These are phyloP conservation scores for Tritrichomonas musculus DNA, from an alignment of 208 protist species.

Conservation along the genomic window DNA sequence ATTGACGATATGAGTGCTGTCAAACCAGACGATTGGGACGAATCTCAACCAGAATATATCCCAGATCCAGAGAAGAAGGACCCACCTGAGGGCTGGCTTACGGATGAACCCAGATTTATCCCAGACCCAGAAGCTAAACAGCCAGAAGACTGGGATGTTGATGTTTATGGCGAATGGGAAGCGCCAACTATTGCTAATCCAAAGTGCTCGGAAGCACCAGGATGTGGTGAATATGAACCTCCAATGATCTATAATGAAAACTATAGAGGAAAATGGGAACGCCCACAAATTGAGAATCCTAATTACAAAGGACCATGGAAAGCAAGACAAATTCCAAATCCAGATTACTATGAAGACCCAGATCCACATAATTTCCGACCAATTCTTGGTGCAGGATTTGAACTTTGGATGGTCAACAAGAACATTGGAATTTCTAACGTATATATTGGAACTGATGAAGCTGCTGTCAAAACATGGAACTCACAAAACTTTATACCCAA, in stretches of 20 bases:
- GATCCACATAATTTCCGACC: background rate
- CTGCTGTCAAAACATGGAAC: background rate
- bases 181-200: conserved; percentile 51
- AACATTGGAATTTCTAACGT: background rate
- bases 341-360: conserved; percentile 44
- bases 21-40: conserved; percentile 49
- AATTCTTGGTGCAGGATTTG: background rate
- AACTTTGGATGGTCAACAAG: conserved; percentile 35
- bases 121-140: conserved; percentile 42
- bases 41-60: conserved; percentile 47
- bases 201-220: conserved; percentile 32
- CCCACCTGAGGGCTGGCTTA: conserved; percentile 9
- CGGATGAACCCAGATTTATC: conserved; percentile 39
- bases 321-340: conserved; percentile 49
- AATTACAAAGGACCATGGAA: conserved; percentile 53
- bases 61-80: conserved; percentile 36
- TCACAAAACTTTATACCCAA: background rate
- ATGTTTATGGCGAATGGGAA: conserved; percentile 51
- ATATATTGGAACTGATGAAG: background rate
- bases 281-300: conserved; percentile 49
- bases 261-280: conserved; percentile 51
- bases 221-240: conserved; percentile 37
- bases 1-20: background rate
- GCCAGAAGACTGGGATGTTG: conserved; percentile 51
- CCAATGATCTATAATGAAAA: conserved; percentile 48